Base-by-base conservation (phyloP, 2,329 filamentous ascomycete species). In the Exophiala xenobiotica region DNA sequence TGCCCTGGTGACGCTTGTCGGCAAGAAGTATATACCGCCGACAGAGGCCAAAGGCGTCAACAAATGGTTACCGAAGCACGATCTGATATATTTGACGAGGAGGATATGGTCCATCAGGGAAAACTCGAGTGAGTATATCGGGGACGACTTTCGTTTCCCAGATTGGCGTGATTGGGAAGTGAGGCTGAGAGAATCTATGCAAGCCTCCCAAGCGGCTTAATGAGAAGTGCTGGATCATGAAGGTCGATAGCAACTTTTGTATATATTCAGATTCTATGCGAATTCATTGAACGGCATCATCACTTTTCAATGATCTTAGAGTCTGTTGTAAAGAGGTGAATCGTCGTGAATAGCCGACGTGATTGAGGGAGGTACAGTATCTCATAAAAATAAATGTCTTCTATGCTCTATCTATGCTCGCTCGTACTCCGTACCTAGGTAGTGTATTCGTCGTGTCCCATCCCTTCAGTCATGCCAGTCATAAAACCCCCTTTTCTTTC, bases 131-230 rank as follows among this genome's bases (percentile, higher is more conserved):
- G 38, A 40, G 7, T 11, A 9, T n/a, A 20, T 40, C 22, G 7
- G 23, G 19, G 38, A 40, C 22, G 38, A 40, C 38, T 40, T 40
- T 40, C 6, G 20, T 23, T 40, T 40, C 22, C 38, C 20, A 18
- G 7, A 23, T 14, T 33, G 38, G 38, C 38, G 38, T 40, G 38
- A 40, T 24, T 40, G 38, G 38, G 38, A 40, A 14, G 38, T 22
- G 20, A 24, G 4, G 9, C 23, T 40, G 8, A 40, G 19, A 40
- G 22, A 40, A 4, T 14, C 5, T 9, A 5, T 33, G 29, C 29
- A 33, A 12, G 29, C 9, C 11, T 33, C 29, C 12, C 29, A 33
- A 12, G 5, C 16, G 29, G 11, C 29, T 12, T 33, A 33, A 14
- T 11, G 18, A 16, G 31, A 35, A 35, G 18, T 35, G 31, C 12